phyloP scores from a whole-genome alignment of 352 stramenopile genomes.

The Pelagophyceae sp. region DNA sequence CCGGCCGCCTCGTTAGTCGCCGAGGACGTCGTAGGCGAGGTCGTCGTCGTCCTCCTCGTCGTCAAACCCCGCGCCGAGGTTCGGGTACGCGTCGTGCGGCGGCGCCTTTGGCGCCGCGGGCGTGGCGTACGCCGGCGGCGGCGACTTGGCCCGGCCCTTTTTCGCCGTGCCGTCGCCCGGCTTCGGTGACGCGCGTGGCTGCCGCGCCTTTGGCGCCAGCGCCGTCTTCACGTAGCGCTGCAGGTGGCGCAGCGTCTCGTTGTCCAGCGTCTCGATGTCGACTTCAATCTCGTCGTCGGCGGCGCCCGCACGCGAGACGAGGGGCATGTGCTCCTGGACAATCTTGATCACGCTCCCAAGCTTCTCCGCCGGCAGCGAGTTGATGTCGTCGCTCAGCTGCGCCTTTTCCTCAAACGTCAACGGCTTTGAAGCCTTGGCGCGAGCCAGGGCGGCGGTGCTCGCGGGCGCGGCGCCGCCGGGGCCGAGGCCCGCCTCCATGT shows the following conservation, averaged over 20 bases:
- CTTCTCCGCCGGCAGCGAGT: conserved; percentile 4
- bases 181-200: neutral
- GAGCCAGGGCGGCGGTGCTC: neutral
- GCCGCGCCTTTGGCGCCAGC: neutral
- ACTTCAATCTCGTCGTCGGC: conserved; percentile 17
- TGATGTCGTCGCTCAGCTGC: conserved; percentile 7
- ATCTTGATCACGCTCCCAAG: conserved; percentile 8
- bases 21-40: neutral
- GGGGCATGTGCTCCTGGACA: conserved; percentile 14
- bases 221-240: neutral
- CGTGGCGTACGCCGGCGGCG: too few relatives aligned
- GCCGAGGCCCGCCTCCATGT: conserved; percentile 4
- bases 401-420: conserved; percentile 17
- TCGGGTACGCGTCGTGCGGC: neutral
- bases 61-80: neutral
- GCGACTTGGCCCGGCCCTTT: neutral
- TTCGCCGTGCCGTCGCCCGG: too few relatives aligned
- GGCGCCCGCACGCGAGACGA: neutral
- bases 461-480: neutral
- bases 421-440: neutral
- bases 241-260: conserved; percentile 12
- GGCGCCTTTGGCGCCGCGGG: too few relatives aligned
- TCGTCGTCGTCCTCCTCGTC: neutral
- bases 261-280: conserved; percentile 20
- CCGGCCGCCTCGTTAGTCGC: neutral